These are phyloP conservation scores for Mortierella sp. DNA, from an alignment of 371 early-diverging fungal genomes.

Conservation along the genomic window DNA sequence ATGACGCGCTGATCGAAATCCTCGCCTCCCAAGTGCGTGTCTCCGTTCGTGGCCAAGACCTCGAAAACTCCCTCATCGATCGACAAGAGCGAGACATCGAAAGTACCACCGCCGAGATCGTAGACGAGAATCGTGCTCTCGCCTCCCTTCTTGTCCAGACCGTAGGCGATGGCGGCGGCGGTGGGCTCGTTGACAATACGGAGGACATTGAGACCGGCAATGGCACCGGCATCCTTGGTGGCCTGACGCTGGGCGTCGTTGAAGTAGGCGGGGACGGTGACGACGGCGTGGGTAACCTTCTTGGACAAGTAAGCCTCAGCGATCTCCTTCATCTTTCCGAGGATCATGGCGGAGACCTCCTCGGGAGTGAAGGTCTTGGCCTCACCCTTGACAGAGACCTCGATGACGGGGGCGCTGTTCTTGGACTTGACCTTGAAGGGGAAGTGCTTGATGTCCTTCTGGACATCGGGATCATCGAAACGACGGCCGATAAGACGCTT, in stretches of 20 bases:
- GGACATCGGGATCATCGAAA: conserved; percentile 86
- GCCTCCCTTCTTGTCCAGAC: conserved; percentile 81
- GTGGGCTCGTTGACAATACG: conserved; percentile 98
- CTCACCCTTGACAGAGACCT: conserved; percentile 88
- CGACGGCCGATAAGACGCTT: conserved; percentile 96
- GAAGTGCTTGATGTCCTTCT: conserved; percentile 91
- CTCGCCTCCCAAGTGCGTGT: conserved; percentile 98
- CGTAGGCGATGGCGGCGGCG: conserved; percentile 97
- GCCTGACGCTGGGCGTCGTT: conserved; percentile 97
- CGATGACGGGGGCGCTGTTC: conserved; percentile 83
- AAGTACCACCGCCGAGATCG: conserved; percentile 99
- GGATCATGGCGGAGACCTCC: conserved; percentile 91
- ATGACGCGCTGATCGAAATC: conserved; percentile 96
- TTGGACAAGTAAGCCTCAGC: conserved; percentile 88
- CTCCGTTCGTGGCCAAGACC: conserved; percentile 92
- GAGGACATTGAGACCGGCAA: conserved; percentile 93
- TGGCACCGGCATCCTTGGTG: conserved; percentile 95
- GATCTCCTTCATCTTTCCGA: conserved; percentile 92
- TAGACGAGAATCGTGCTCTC: conserved; percentile 92
- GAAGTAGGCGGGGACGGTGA: conserved; percentile 82
- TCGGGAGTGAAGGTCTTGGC: conserved; percentile 94
- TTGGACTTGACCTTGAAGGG: conserved; percentile 90
- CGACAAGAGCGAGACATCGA: conserved; percentile 96
- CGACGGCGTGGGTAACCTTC: conserved; percentile 86
- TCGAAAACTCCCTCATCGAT: conserved; percentile 87